These are phyloP conservation scores for Tremellales sp. DNA, from an alignment of 1,284 basidiomycete species.

Conservation along the genomic window DNA sequence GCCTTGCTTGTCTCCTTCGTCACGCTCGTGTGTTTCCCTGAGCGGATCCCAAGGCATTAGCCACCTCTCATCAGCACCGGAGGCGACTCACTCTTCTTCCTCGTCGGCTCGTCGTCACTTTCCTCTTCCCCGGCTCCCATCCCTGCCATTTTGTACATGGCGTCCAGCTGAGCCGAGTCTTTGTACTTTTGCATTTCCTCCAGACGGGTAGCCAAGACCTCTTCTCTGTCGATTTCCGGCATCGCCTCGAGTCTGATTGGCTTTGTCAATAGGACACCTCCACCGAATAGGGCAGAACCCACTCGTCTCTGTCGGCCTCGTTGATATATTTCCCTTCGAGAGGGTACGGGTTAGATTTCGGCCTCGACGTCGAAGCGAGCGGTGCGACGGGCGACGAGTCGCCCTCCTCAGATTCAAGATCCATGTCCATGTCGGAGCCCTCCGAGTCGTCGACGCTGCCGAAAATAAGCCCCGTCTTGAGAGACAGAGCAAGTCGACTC, in stretches of 20 bases:
- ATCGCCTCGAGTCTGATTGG: slow-evolving; percentile 70
- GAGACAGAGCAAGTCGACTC: slow-evolving; percentile 13
- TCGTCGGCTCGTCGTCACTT: slow-evolving; percentile 35
- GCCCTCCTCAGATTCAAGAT: slow-evolving; percentile 39
- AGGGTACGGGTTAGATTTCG: slow-evolving; percentile 67
- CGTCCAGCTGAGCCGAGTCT: slow-evolving; percentile 69
- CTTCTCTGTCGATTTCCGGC: slow-evolving; percentile 84
- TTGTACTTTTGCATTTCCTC: slow-evolving; percentile 75
- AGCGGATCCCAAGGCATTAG: slow-evolving; percentile 15
- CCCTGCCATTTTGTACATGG: slow-evolving; percentile 61
- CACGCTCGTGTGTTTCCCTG: slow-evolving; percentile 69
- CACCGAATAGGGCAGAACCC: slow-evolving; percentile 18
- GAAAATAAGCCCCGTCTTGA: slow-evolving; percentile 1
- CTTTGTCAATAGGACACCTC: neutral
- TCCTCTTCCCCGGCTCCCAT: slow-evolving; percentile 43
- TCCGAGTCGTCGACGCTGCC: slow-evolving; percentile 21
- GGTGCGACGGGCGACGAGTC: too few relatives aligned
- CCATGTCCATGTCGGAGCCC: slow-evolving; percentile 35
- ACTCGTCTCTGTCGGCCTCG: slow-evolving; percentile 75
- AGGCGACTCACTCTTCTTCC: slow-evolving; percentile 54
- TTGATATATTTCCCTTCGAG: slow-evolving; percentile 85
- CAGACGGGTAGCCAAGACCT: slow-evolving; percentile 69
- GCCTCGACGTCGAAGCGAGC: slow-evolving; percentile 1
- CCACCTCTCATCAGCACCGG: neutral
- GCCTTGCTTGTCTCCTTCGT: slow-evolving; percentile 77